A percentile compares a stretch with the other conserved stretches of the same genome.
These are phyloP conservation scores for Diaporthe aspalathi DNA, from an alignment of 2,329 filamentous ascomycete species.

Conservation along the genomic window DNA sequence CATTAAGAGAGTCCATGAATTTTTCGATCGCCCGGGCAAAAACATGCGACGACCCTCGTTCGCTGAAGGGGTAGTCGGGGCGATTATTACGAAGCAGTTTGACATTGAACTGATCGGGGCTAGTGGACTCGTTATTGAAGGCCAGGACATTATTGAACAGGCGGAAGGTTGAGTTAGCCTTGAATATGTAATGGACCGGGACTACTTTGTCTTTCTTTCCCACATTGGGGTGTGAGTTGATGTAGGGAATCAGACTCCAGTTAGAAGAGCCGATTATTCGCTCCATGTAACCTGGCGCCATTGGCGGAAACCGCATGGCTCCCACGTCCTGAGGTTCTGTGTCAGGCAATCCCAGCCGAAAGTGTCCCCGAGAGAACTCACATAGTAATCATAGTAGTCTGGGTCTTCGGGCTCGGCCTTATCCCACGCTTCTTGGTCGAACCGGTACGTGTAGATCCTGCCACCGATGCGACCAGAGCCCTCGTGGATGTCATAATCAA, in stretches of 20 bases:
- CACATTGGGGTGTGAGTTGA: slow-evolving; percentile 38
- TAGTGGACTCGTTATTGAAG: slow-evolving; percentile 33
- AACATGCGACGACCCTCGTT: background rate
- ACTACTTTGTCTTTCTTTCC: slow-evolving; percentile 37
- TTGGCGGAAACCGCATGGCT: slow-evolving; percentile 55
- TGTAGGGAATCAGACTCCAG: slow-evolving; percentile 43
- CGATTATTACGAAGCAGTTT: slow-evolving; percentile 14
- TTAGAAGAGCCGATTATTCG: slow-evolving; percentile 41
- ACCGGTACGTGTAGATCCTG: slow-evolving; percentile 51
- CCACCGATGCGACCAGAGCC: slow-evolving; percentile 50
- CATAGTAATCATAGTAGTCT: slow-evolving; percentile 49
- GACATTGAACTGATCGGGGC: slow-evolving; percentile 36
- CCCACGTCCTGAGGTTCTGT: slow-evolving; percentile 48
- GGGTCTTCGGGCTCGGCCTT: slow-evolving; percentile 40
- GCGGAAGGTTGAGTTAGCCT: slow-evolving; percentile 41
- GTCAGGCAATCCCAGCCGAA: slow-evolving; percentile 7
- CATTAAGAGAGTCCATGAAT: background rate
- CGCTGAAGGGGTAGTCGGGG: background rate
- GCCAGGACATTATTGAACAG: slow-evolving; percentile 41
- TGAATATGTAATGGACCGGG: slow-evolving; percentile 42
- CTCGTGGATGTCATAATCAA: slow-evolving; percentile 54
- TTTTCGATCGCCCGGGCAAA: background rate
- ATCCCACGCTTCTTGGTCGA: slow-evolving; percentile 43
- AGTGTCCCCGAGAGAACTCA: slow-evolving; percentile 12
- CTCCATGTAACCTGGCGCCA: slow-evolving; percentile 44